Evolutionary conservation across 1,284 basidiomycete species (phyloP), one percentile per base, ranked within the genome.

Genomic region (Termitomyces sp.): DNA sequence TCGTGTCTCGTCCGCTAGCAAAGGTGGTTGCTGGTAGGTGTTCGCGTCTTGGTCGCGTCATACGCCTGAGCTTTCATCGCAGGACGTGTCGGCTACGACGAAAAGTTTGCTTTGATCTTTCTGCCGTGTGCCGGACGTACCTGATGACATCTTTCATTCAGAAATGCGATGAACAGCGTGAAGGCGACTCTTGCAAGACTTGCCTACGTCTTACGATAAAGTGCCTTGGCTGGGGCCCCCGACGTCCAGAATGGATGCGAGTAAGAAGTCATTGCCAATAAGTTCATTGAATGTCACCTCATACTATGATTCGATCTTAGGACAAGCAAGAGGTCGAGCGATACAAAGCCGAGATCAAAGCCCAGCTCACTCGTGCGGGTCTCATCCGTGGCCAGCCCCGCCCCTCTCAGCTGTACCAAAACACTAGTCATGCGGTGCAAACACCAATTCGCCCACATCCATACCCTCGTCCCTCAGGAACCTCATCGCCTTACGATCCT

Each of bases 101-200:
- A 72, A 90, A 91, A 76, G 88, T 88, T 63, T 61, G 79, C 69
- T 59, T 46, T 47, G 15, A 50, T 56, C 51, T 31, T 49, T 45
- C 30, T 26, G 28, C 45, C 15, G 19, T 43, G 39, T 47, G 30
- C 21, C 21, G 6, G 51, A 53, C 55, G 59, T 64, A 43, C 50
- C 55, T 58, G 50, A 55, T 53, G 56, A 59, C 54, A 59, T 58
- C 38, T 44, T 36, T 24, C 9, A n/a, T 46, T 40, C 66, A 90
- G 88, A 90, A 90, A 86, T 91, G 89, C 68, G 89, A 91, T 68
- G 88, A 90, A 65, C 82, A 87, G 63, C 81, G 85, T 61, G 83
- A 88, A 65, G 83, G 81, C 59, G 81, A 86, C 66, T 85, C 88
- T 2, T 91, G 88, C 70, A 79, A 82, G 62, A 91, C 88, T 0